Conservation (phyloP, 805 yeast species). For the Tetrapisispora namnaoensis region DNA sequence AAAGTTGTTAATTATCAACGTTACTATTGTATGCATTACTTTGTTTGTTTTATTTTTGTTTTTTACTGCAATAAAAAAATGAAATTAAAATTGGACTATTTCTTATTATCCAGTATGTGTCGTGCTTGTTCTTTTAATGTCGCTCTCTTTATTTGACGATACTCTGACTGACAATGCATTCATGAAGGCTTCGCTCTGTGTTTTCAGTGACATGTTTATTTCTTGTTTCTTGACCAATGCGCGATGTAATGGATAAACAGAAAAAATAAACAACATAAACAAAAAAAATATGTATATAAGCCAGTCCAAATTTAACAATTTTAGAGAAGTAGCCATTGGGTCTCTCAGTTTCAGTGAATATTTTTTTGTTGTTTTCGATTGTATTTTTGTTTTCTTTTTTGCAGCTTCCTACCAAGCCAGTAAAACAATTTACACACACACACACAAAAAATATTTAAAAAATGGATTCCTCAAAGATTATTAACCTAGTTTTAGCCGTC, state of each 20-base stretch:
- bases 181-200: background rate
- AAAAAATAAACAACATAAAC: background rate
- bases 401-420: background rate
- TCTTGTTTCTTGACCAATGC: background rate
- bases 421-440: background rate
- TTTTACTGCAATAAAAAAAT: background rate
- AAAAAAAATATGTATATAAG: background rate
- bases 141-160: background rate
- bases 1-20: background rate
- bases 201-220: background rate
- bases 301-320: background rate
- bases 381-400: too few relatives aligned
- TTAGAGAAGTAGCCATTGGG: too few relatives aligned
- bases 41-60: background rate
- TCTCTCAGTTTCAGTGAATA: background rate
- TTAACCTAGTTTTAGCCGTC: constrained; percentile 34
- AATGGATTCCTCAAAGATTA: constrained; percentile 2
- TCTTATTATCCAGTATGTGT: background rate
- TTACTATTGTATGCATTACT: too few relatives aligned
- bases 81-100: background rate
- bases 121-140: background rate
- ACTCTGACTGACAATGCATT: background rate
- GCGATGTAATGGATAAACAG: background rate
- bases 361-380: background rate
- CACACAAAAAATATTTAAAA: background rate